phyloP scores from a whole-genome alignment of 805 yeast species.

The Kazachstania bromeliacearum region DNA sequence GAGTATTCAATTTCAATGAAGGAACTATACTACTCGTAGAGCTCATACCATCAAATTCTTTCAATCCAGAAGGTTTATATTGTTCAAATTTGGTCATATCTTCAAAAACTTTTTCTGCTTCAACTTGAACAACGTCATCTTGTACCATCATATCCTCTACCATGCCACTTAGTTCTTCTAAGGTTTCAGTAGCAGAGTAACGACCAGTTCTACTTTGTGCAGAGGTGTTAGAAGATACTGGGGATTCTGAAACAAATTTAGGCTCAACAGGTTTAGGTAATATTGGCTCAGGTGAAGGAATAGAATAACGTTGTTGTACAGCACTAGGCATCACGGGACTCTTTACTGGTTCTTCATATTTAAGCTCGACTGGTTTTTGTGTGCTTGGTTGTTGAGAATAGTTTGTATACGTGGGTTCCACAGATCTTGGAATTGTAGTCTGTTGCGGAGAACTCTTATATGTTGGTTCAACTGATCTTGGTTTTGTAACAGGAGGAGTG shows the following conservation, averaged over 20 bases:
- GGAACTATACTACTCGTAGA: slow-evolving; percentile 11
- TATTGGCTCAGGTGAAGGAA: background rate
- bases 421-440: background rate
- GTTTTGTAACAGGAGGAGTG: slow-evolving; percentile 8
- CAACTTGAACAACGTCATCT: slow-evolving; percentile 3
- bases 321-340: too few relatives aligned
- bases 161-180: slow-evolving; percentile 30
- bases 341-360: too few relatives aligned
- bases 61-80: slow-evolving; percentile 21
- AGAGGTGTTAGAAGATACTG: background rate
- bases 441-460: background rate
- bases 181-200: slow-evolving; percentile 12
- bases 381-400: background rate
- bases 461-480: background rate
- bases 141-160: slow-evolving; percentile 27
- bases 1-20: slow-evolving; percentile 9
- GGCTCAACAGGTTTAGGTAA: background rate
- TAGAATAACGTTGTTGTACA: too few relatives aligned
- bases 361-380: too few relatives aligned
- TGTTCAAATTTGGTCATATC: slow-evolving; percentile 23
- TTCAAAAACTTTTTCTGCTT: slow-evolving; percentile 18
- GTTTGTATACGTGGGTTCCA: too few relatives aligned
- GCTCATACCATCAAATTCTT: slow-evolving; percentile 10
- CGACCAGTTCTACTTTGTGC: slow-evolving; percentile 1
- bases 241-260: background rate